A percentile compares a stretch with the other conserved stretches of the same genome.
Evolutionary conservation across 2,329 filamentous ascomycete species (phyloP).

Genomic region (Metarhizium guizhouense): DNA sequence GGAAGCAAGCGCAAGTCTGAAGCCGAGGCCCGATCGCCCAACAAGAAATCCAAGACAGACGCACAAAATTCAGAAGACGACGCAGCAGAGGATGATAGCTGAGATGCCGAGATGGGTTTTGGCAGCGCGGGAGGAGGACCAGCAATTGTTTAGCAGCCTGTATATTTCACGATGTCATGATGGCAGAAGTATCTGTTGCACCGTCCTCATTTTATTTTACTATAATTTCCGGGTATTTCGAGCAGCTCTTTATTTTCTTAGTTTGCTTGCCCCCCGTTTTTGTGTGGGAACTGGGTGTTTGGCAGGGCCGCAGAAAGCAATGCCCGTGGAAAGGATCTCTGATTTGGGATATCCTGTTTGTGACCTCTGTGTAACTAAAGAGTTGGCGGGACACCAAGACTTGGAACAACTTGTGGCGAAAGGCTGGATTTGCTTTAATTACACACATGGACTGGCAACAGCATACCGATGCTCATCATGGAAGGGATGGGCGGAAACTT

Average conservation of each 20-base stretch:
- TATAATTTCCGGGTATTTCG: neutral
- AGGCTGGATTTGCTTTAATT: slow-evolving; percentile 16
- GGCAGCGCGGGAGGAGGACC: neutral
- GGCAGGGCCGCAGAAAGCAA: slow-evolving; percentile 1
- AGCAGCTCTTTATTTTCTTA: neutral
- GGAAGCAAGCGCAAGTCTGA: slow-evolving; percentile 56
- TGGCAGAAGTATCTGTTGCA: slow-evolving; percentile 13
- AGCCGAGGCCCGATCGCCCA: slow-evolving; percentile 34
- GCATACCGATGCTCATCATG: slow-evolving; percentile 14
- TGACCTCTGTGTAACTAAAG: neutral
- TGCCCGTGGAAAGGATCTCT: neutral
- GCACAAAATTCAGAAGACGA: slow-evolving; percentile 25
- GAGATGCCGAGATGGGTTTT: neutral
- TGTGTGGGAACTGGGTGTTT: slow-evolving; percentile 7
- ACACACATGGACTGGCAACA: slow-evolving; percentile 31
- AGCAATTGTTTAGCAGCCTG: slow-evolving; percentile 5
- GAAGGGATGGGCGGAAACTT: slow-evolving; percentile 3
- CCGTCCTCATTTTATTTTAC: slow-evolving; percentile 9
- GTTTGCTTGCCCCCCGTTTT: slow-evolving; percentile 4
- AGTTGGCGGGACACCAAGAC: neutral
- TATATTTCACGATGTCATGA: slow-evolving; percentile 29
- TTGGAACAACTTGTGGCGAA: neutral
- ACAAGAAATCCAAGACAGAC: slow-evolving; percentile 51
- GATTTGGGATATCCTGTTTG: neutral
- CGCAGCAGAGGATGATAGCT: slow-evolving; percentile 27